Base-by-base conservation (phyloP, 2,329 filamentous ascomycete genomes). In the Fusarium lyarnte region DNA sequence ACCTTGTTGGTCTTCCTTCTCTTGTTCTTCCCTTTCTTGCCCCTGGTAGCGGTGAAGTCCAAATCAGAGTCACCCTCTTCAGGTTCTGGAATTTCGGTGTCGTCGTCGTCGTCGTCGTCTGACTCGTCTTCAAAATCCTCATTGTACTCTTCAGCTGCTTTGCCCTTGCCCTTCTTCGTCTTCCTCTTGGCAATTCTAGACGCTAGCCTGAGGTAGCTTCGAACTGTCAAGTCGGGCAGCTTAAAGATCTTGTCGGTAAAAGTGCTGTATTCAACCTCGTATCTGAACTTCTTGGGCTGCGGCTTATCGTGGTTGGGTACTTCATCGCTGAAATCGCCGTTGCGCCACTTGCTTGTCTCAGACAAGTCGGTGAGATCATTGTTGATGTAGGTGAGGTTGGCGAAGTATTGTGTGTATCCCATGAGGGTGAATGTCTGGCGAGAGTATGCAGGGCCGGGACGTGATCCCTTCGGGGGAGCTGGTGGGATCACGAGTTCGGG, bases 361-460 rank as follows among this genome's bases (percentile, higher is more conserved):
- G 73, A 63, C 19, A 80, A 81, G 14, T 80, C 75, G 4, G 81
- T 78, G 52, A 90, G 86, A 66, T 93, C 89, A 75, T 94, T 93
- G 82, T 98, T 97, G 82, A 97, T 91, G 65, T 89, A 84, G 0
- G 95, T 98, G n/a, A 99, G 84, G 80, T 99, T 99, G 68, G 95
- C 94, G 81, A 90, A 98, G 81, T 97, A 98, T 78, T 99, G 96
- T 8, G 90, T 94, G 81, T 94, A 98, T 9, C 93, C 90, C 6
- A 92, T 87, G 69, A 95, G 85, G 0, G 94, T 93, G 41, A 98
- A 85, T 0, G 93, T 85, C 79, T 99, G 96, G 12, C 92, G 90
- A 25, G 91, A 94, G 82, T 99, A 98, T 12, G 94, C 96, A 1
- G 96, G 96, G 1, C 96, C 96, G 0, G 95, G 95, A 10, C 90